Conservation (phyloP, 192 early-diverging fungal genomes). For the Coemansia sp. region DNA sequence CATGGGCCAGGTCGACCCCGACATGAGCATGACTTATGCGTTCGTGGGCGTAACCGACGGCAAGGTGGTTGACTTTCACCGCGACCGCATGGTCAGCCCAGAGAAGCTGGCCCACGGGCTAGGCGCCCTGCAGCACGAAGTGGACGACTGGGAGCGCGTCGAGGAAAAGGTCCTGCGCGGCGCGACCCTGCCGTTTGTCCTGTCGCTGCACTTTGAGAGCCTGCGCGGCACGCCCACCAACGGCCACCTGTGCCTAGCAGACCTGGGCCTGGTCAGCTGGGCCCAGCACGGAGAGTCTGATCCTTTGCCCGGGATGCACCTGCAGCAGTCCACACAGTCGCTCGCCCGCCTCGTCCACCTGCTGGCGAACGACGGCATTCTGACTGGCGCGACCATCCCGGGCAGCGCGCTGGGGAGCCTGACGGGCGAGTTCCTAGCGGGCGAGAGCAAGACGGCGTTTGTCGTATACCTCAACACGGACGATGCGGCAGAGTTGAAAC, state of each 20-base stretch:
- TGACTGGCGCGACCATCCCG: constrained; percentile 29
- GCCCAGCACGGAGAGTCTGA: neutral
- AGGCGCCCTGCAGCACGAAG: constrained; percentile 38
- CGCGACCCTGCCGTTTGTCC: constrained; percentile 38
- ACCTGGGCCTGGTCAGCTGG: constrained; percentile 37
- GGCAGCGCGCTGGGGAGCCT: constrained; percentile 25
- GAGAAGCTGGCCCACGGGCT: constrained; percentile 27
- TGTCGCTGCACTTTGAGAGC: constrained; percentile 47
- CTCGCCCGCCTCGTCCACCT: constrained; percentile 32
- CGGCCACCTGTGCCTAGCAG: constrained; percentile 39
- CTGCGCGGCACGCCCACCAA: constrained; percentile 28
- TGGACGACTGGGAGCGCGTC: constrained; percentile 42
- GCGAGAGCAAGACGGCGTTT: constrained; percentile 46
- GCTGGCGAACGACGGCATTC: constrained; percentile 28
- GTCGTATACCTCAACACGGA: constrained; percentile 32
- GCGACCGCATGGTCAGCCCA: constrained; percentile 21
- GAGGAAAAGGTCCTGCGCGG: constrained; percentile 36
- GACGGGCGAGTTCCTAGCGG: constrained; percentile 34
- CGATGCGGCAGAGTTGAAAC: constrained; percentile 10
- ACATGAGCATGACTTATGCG: constrained; percentile 47
- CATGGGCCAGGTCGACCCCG: constrained; percentile 36
- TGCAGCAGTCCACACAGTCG: constrained; percentile 29
- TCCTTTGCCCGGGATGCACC: neutral
- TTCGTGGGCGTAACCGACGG: constrained; percentile 43
- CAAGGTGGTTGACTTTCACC: constrained; percentile 39